Conservation (phyloP, 106 monocot species). For the Chionographis japonica region DNA sequence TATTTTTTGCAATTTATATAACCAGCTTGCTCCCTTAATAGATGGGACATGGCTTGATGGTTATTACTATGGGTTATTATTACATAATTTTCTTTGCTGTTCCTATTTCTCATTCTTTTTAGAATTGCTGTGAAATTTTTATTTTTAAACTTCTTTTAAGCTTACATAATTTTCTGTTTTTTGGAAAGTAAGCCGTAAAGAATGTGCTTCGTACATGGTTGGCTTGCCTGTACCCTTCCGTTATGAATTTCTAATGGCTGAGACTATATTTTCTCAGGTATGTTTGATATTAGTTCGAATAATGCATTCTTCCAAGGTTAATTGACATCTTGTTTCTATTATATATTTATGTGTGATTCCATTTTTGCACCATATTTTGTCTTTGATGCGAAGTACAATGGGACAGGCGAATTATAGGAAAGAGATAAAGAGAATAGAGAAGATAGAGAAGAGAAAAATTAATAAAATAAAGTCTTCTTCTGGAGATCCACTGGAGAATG, state of each 20-base stretch:
- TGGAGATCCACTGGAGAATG: too few species aligned
- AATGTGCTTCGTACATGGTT: conserved; percentile 85
- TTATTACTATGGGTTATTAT: too few species aligned
- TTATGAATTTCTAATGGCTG: conserved; percentile 96
- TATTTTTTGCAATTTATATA: too few species aligned
- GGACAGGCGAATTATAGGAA: too few species aligned
- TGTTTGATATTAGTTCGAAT: not conserved
- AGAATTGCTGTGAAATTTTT: not conserved
- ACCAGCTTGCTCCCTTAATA: too few species aligned
- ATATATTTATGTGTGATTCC: not conserved
- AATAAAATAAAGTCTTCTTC: too few species aligned
- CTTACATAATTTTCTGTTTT: conserved; percentile 24
- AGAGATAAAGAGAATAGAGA: too few species aligned
- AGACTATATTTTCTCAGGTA: conserved; percentile 99
- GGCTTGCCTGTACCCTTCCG: conserved; percentile 90
- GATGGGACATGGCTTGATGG: too few species aligned
- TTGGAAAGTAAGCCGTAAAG: conserved; percentile 93
- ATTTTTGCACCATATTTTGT: too few species aligned
- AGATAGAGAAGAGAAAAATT: too few species aligned
- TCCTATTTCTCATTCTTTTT: not conserved
- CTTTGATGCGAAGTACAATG: too few species aligned
- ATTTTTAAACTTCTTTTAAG: not conserved
- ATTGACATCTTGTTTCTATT: not conserved
- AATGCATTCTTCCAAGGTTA: too few species aligned
- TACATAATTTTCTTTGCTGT: not conserved